A percentile compares a stretch with the other conserved stretches of the same genome.
These are phyloP conservation scores for Eucalyptus leucophloia DNA, from an alignment of 345 rosid species.

Conservation along the genomic window DNA sequence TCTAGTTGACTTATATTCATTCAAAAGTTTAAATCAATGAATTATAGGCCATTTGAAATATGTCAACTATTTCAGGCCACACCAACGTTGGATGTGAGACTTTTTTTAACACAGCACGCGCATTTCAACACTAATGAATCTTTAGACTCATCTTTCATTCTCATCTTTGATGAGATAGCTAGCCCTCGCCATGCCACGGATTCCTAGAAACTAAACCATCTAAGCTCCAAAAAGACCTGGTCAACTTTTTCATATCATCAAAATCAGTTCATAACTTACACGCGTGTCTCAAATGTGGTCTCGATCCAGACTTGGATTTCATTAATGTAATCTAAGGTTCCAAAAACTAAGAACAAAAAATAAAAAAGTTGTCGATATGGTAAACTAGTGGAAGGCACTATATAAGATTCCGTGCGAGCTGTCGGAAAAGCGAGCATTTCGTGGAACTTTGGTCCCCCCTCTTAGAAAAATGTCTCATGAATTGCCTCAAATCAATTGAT, in stretches of 20 bases:
- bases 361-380: neutral
- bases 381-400: neutral
- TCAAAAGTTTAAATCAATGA: neutral
- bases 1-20: fast-evolving
- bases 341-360: neutral
- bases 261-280: neutral
- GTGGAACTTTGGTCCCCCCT: neutral
- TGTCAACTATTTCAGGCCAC: neutral
- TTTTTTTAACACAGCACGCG: neutral
- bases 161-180: neutral
- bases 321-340: neutral
- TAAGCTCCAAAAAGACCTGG: neutral
- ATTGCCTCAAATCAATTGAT: neutral
- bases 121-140: neutral
- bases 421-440: neutral
- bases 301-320: neutral
- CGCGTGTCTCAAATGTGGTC: neutral
- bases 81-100: neutral
- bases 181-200: neutral
- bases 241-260: neutral
- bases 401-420: neutral
- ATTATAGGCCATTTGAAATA: neutral
- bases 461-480: neutral
- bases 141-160: neutral
- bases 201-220: neutral